A percentile compares a stretch with the other conserved stretches of the same genome.
Evolutionary conservation across 2,329 filamentous ascomycete species (phyloP).

Genomic region (Ceratocystis smalleyi): DNA sequence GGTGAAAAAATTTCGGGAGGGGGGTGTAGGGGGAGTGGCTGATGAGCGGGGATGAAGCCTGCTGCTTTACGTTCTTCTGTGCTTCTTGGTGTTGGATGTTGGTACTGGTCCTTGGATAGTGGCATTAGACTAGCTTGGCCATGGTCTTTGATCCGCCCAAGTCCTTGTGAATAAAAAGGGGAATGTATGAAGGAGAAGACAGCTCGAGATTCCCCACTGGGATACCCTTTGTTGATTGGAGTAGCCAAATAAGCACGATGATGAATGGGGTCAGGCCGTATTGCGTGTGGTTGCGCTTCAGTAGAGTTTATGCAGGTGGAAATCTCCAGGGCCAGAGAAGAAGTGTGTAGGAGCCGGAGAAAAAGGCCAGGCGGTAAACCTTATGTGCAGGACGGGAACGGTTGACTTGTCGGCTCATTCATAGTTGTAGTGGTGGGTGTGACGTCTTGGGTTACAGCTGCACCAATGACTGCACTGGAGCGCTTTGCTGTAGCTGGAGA

Average conservation of each 20-base stretch:
- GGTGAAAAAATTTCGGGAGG: neutral
- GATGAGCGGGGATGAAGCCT: constrained; percentile 6
- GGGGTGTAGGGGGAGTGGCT: constrained; percentile 2
- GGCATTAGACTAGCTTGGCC: neutral
- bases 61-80: neutral
- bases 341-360: neutral
- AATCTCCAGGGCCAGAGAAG: neutral
- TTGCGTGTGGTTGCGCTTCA: neutral
- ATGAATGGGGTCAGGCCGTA: neutral
- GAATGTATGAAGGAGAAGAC: neutral
- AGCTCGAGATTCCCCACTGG: neutral
- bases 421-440: neutral
- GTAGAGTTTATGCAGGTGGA: neutral
- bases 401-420: neutral
- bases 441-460: neutral
- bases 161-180: constrained; percentile 1
- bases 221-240: neutral
- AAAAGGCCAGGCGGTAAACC: neutral
- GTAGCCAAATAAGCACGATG: neutral
- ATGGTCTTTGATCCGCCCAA: constrained; percentile 3
- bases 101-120: constrained; percentile 2
- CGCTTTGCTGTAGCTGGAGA: neutral
- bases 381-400: neutral
- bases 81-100: constrained; percentile 2
- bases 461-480: neutral